These are phyloP conservation scores for Boletus calvinii DNA, from an alignment of 1,284 basidiomycete species.

Conservation along the genomic window DNA sequence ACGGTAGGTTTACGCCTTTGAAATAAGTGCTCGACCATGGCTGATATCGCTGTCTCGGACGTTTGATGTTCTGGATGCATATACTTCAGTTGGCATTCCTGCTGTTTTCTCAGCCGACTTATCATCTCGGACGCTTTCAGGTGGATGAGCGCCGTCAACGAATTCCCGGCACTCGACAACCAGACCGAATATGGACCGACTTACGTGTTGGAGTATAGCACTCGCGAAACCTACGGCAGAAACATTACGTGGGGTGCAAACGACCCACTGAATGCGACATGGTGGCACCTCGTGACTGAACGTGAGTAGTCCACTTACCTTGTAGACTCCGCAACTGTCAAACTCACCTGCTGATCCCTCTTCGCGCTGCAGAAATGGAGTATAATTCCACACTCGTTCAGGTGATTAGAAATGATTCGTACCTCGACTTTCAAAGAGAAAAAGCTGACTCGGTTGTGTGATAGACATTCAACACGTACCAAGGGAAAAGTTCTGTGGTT, in stretches of 20 bases:
- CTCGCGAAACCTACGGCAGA: conserved; percentile 41
- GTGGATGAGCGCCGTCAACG: conserved; percentile 35
- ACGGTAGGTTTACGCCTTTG: conserved; percentile 40
- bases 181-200: conserved; percentile 38
- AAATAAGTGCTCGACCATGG: neutral
- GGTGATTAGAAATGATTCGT: too few species aligned
- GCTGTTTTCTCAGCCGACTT: neutral
- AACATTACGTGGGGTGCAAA: conserved; percentile 43
- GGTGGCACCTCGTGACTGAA: conserved; percentile 50
- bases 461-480: conserved; percentile 35
- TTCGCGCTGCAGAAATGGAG: conserved; percentile 32
- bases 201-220: conserved; percentile 45
- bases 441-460: neutral
- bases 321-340: too few species aligned
- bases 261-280: conserved; percentile 50
- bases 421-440: too few species aligned
- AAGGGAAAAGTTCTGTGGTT: conserved; percentile 37
- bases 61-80: conserved; percentile 38
- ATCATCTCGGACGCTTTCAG: conserved; percentile 14
- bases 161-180: conserved; percentile 32
- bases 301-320: too few species aligned
- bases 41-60: conserved; percentile 22
- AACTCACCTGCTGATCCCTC: too few species aligned
- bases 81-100: conserved; percentile 29
- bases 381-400: too few species aligned